Evolutionary conservation across 1,284 basidiomycete species (phyloP).

Genomic region (Blastosporella zonata): DNA sequence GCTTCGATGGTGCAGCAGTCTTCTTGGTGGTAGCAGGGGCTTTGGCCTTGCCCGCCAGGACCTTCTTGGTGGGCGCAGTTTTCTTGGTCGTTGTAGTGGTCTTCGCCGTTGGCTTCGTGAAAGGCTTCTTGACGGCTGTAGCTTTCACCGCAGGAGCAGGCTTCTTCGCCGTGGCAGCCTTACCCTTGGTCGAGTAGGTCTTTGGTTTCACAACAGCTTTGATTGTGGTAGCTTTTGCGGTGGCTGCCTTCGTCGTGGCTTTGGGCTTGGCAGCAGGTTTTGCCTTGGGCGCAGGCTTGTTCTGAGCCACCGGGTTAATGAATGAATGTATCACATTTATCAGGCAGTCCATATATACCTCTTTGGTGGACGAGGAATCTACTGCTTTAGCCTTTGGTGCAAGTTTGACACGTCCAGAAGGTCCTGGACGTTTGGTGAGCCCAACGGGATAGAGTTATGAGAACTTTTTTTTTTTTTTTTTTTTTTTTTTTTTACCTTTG

Average conservation of each 20-base stretch:
- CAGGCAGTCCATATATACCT: constrained; percentile 44
- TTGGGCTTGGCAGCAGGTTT: constrained; percentile 29
- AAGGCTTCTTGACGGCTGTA: constrained; percentile 21
- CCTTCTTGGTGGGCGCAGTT: constrained; percentile 32
- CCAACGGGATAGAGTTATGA: too few species aligned
- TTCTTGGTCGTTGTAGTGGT: constrained; percentile 14
- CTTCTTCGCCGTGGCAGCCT: constrained; percentile 29
- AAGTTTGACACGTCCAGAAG: constrained; percentile 83
- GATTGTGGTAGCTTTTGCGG: constrained; percentile 11
- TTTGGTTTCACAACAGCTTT: constrained; percentile 31
- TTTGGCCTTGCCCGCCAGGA: constrained; percentile 40
- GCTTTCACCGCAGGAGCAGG: constrained; percentile 9
- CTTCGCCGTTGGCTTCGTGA: constrained; percentile 23
- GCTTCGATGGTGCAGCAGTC: constrained; percentile 41
- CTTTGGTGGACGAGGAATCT: constrained; percentile 59
- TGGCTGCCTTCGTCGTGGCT: constrained; percentile 15
- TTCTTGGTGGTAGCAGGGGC: constrained; percentile 44
- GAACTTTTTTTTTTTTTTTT: too few species aligned
- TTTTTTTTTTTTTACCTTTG: constrained; percentile 83
- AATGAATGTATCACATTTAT: constrained; percentile 11
- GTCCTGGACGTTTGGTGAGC: constrained; percentile 40
- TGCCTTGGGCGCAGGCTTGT: constrained; percentile 49
- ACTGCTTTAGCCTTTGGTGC: constrained; percentile 58
- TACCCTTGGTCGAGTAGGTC: constrained; percentile 21
- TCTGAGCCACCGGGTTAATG: constrained; percentile 33